These are phyloP conservation scores for Chlorella sp. DNA, from an alignment of 139 green algal genomes.

Conservation along the genomic window DNA sequence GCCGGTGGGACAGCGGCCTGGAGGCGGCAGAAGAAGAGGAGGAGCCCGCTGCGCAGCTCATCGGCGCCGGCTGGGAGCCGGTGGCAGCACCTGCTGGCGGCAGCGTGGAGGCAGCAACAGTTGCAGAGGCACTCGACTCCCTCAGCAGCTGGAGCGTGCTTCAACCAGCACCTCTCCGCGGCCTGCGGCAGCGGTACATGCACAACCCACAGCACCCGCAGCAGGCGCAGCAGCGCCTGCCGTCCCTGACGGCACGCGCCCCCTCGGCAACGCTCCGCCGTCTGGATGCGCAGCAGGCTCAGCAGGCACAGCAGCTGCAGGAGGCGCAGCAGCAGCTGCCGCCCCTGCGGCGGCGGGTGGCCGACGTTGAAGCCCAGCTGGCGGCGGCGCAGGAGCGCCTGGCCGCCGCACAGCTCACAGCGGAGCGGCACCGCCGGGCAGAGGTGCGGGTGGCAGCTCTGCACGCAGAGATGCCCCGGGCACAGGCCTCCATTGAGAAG, in stretches of 20 bases:
- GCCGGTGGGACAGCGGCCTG: no score
- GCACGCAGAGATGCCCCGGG: not conserved
- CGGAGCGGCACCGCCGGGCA: not conserved
- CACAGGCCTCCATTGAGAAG: not conserved
- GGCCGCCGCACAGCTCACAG: not conserved
- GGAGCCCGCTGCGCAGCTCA: no score
- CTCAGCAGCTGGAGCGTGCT: no score
- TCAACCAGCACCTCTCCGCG: no score
- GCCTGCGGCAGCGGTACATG: no score
- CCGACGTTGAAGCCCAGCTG: not conserved
- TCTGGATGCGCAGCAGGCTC: not conserved
- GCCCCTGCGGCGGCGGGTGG: not conserved
- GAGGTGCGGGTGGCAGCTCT: not conserved
- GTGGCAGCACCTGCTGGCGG: no score
- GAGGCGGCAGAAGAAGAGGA: no score
- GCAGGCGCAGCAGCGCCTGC: not conserved
- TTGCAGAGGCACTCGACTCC: no score
- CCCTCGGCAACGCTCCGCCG: no score
- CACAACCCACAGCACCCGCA: not conserved
- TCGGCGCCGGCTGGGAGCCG: no score
- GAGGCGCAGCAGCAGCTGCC: not conserved
- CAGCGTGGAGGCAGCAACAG: no score
- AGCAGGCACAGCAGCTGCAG: not conserved
- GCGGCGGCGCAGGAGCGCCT: not conserved
- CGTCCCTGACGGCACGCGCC: no score